Evolutionary conservation across 192 early-diverging fungal species (phyloP), one percentile per base, ranked within the genome.

Genomic region (Coemansia sp.): DNA sequence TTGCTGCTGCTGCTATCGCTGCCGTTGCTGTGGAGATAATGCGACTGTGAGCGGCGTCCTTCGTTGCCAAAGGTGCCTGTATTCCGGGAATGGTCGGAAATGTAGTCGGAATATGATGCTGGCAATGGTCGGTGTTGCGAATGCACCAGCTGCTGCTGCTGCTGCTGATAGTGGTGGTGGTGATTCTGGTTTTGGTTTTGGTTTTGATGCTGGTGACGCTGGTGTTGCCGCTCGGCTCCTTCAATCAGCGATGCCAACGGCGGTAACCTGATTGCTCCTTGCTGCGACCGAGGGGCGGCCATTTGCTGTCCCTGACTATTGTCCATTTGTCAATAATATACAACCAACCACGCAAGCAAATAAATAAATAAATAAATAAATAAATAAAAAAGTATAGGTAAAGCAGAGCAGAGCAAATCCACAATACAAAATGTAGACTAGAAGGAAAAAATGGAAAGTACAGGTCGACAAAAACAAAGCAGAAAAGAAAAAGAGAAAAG

Each of bases 201-300:
- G 26, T 49, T 21, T 18, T 59, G 68, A 13, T 62, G 49, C 11
- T 36, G 58, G 51, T 39, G 39, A 10, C 26, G 63, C 10, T 19
- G 48, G 41, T 62, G 61, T n/a, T 62, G 41, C 19, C 41, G 63
- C 40, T 55, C 66, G 4, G 74, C 65, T 6, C 63, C 57, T 57
- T 76, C 65, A 19, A 80, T 80, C 16, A 80, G 67, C 49, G 78
- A 67, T 12, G 78, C 74, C 43, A 80, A 60, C 22, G 78, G 73
- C 12, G 78, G 78, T 41, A 80, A 56, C 13, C 78, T 60, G n/a
- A 80, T 68, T 16, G 45, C 41, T 0, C 46, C 37, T 19, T 41
- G 56, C 47, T 22, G 69, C 4, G 45, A 46, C 49, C 42, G 11
- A 11, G 26, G 26, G 26, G 43, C 22, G 32, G 39, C 49, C 61